Evolutionary conservation across 1,284 basidiomycete species (phyloP), one percentile per base, ranked within the genome.

Genomic region (Papiliotrema terrestris): DNA sequence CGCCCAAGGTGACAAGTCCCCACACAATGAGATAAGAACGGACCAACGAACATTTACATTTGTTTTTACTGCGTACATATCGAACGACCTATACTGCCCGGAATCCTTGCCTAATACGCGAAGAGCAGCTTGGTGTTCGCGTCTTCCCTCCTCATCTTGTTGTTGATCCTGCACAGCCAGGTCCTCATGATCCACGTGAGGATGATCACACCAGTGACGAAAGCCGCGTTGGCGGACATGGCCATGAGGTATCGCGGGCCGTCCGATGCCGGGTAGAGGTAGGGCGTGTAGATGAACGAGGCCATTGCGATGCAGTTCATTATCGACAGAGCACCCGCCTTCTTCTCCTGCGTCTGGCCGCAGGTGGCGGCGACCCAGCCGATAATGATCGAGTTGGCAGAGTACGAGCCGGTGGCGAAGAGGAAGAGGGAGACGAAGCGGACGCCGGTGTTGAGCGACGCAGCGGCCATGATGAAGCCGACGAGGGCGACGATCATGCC

Each of bases 351-450:
- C 14, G 64, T 68, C 55, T 70, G 65, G 19, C 60, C 62, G 48
- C 63, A 69, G 1, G 67, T 68, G 8, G 65, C 62, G 19, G 65
- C 66, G 8, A 67, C 64, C 63, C 69, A 73, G 2, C 65, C 64
- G 45, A 65, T 57, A 54, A 69, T 58, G 56, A 70, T 59, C 17
- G 64, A 67, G 56, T 67, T 67, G 45, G 65, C 63, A 44, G 60
- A 61, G 57, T 69, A 72, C 39, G 66, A 59, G 17, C 64, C 68
- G 13, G 58, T 61, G 22, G 61, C 62, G 51, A 66, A 68, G 44
- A 65, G 41, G 45, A 59, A 63, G 47, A 58, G 61, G 23, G 69
- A 61, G 43, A 67, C 53, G 59, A 67, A 73, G 36, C 71, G 62
- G 9, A 59, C 66, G 17, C 55, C 65, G 6, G 57, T 60, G 56